Percentiles rank a stretch among this genome's conserved stretches.
These are phyloP conservation scores for Suillus placidus DNA, from an alignment of 768 basidiomycete genomes.

Conservation along the genomic window DNA sequence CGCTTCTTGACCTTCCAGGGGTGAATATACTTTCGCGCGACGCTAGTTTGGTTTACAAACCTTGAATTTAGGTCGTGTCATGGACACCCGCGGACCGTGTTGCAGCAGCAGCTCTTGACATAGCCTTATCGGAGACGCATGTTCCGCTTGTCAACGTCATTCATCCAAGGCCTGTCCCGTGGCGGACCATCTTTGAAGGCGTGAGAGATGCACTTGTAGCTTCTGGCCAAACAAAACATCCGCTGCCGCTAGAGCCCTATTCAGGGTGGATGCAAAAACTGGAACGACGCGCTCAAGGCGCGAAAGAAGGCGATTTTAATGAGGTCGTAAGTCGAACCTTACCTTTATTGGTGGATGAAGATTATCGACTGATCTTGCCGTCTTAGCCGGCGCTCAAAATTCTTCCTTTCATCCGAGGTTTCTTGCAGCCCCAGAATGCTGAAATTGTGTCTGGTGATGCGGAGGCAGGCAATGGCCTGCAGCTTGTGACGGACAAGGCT, in stretches of 20 bases:
- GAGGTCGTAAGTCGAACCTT: constrained; percentile 16
- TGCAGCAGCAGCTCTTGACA: constrained; percentile 36
- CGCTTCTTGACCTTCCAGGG: constrained; percentile 24
- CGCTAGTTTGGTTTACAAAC: background rate
- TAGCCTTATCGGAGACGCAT: constrained; percentile 24
- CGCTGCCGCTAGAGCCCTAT: constrained; percentile 26
- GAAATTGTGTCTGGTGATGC: background rate
- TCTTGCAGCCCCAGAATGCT: background rate
- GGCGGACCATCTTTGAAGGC: constrained; percentile 26
- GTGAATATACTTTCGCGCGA: constrained; percentile 18
- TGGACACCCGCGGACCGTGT: constrained; percentile 48
- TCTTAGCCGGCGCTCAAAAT: constrained; percentile 33
- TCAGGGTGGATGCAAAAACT: constrained; percentile 31
- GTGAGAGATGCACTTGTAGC: constrained; percentile 21
- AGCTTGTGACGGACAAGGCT: background rate
- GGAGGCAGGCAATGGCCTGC: background rate
- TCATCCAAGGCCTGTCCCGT: constrained; percentile 37
- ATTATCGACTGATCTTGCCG: constrained; percentile 19
- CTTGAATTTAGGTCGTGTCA: constrained; percentile 36
- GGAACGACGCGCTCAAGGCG: constrained; percentile 19
- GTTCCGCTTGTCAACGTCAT: constrained; percentile 36
- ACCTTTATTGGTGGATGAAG: constrained; percentile 39
- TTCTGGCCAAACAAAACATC: constrained; percentile 10
- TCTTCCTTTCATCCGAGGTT: constrained; percentile 28
- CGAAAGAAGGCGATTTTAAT: constrained; percentile 6